Base-by-base conservation (phyloP, 352 stramenopile genomes). In the Halophytophthora polymorphica region DNA sequence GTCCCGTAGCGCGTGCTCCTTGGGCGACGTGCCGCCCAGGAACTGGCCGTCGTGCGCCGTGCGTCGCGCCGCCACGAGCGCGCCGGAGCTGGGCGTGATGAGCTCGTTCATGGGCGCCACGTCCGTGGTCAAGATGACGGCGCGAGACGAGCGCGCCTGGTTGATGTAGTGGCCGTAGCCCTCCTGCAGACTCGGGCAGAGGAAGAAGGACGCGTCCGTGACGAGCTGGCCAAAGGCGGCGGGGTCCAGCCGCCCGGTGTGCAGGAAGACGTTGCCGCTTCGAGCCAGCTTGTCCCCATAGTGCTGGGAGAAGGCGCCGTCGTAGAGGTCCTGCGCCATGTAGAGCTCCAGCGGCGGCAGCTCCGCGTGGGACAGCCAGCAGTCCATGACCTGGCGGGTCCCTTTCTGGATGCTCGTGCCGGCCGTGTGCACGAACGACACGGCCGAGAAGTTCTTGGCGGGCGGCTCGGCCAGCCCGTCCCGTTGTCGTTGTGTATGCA, bases 121-220 rank as follows among this genome's bases (percentile, higher is more conserved):
- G 39, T 85, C 62, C 0, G 76, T 77, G 2, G 73, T 67, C n/a
- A 88, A 21, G 18, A 88, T 73, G 6, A 85, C 47, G 0, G 51
- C 73, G 11, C 69, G 58, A 12, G 58, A 64, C 8, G 73, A 66
- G 6, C 73, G 69, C n/a, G 73, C 77, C 28, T 88, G 77, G 59
- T 88, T 88, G 47, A 85, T 85, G 53, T 88, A 88, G 60, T 85
- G 77, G 10, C 77, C 77, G 38, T 81, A 89, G 7, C 78, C 75
- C 55, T 89, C 78, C 45, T 73, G 61, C 18, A 60, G 18, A 44
- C 78, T 89, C 21, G 78, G 61, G 38, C 78, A 89, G 53, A 89
- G 55, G 42, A 87, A 81, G 43, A 74, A 79, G n/a, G 70, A 48
- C 2, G 68, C 49, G 22, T 86, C 62, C 1, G 69, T 67, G 47